Conservation (phyloP, 2,329 filamentous ascomycete species). For the Epichloe gansuensis region DNA sequence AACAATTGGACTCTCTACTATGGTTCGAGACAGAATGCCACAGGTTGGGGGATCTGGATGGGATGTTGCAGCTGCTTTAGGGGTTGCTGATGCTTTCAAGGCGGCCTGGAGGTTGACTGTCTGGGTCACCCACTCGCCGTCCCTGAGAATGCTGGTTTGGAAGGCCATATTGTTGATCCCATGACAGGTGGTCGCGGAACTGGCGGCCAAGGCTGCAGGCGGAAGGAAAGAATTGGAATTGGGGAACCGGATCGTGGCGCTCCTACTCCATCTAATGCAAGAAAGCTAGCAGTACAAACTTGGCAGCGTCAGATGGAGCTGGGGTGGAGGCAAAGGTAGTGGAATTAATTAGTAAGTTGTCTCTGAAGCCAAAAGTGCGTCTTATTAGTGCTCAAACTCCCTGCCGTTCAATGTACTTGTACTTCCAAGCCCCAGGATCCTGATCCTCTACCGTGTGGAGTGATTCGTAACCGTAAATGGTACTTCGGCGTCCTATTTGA, state of each 20-base stretch:
- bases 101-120: constrained; percentile 32
- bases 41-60: constrained; percentile 36
- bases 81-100: constrained; percentile 24
- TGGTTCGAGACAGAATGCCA: constrained; percentile 66
- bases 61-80: constrained; percentile 18
- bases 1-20: constrained; percentile 62
- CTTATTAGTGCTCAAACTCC: background rate
- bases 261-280: background rate
- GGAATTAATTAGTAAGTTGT: background rate
- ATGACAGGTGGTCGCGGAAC: constrained; percentile 3
- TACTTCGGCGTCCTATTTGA: background rate
- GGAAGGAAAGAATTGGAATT: background rate
- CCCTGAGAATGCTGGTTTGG: constrained; percentile 39
- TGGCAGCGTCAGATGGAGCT: background rate
- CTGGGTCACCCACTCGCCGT: constrained; percentile 45
- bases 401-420: no score
- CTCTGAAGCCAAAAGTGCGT: background rate
- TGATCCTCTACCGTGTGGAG: no score
- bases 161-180: constrained; percentile 27
- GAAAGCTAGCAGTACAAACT: background rate
- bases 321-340: background rate
- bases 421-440: no score
- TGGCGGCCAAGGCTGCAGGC: background rate
- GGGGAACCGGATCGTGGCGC: background rate
- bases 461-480: no score